Conservation (phyloP, 257 asterid genomes). For the Nicotiana attenuata region DNA sequence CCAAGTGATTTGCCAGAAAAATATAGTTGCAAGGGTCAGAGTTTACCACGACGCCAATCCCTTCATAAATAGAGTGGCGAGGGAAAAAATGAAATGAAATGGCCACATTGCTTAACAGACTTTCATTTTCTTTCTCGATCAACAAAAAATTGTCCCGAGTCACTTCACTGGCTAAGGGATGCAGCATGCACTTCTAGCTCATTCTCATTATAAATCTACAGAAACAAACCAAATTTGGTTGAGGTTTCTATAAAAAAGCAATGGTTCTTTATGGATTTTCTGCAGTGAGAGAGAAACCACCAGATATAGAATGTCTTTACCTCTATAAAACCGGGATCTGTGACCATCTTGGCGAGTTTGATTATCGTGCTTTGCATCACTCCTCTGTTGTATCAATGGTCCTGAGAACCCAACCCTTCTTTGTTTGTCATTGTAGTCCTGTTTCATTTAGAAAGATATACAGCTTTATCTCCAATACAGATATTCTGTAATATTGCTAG, state of each 20-base stretch:
- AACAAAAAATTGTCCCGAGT: not conserved
- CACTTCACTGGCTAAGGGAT: not conserved
- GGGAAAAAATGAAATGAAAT: not conserved
- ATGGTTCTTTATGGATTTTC: not conserved
- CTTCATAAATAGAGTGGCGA: not conserved
- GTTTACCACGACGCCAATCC: not conserved
- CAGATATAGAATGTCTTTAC: conserved; percentile 27
- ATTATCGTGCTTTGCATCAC: conserved; percentile 28
- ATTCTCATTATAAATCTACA: conserved; percentile 2
- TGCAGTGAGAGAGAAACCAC: not conserved
- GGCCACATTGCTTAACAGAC: not conserved
- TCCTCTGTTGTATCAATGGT: conserved; percentile 34
- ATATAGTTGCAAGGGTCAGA: not conserved
- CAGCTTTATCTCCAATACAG: not conserved
- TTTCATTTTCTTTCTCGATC: not conserved
- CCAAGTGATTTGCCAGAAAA: not conserved
- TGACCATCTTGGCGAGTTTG: conserved; percentile 31
- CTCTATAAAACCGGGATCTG: conserved; percentile 66
- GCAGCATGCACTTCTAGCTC: not conserved
- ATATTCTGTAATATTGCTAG: not conserved
- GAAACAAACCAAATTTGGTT: not conserved
- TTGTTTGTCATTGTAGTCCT: conserved; percentile 40
- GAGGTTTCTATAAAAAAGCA: not conserved
- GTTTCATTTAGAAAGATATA: conserved; percentile 5
- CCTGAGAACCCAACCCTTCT: conserved; percentile 46